Percentiles rank a stretch among this genome's conserved stretches.
Evolutionary conservation across 371 early-diverging fungal species (phyloP).

Genomic region (Haplosporangium sp.): DNA sequence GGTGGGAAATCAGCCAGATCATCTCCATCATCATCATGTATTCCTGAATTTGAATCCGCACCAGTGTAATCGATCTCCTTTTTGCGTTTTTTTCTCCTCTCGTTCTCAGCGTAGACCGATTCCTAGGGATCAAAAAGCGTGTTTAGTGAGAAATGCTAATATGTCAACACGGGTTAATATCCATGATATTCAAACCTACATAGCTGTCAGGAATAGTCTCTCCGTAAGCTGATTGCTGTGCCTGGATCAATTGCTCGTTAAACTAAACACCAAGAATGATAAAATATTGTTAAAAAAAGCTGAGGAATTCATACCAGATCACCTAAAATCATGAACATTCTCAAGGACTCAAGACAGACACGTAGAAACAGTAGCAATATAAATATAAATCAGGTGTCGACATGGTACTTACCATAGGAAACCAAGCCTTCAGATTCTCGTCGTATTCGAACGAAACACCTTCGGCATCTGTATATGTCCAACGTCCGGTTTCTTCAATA

Average conservation of each 20-base stretch:
- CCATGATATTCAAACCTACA: conserved; percentile 37
- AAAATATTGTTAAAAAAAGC: neutral
- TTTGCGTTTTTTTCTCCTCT: conserved; percentile 39
- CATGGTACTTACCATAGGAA: conserved; percentile 78
- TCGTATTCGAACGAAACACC: conserved; percentile 89
- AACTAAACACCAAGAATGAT: conserved; percentile 59
- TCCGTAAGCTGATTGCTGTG: conserved; percentile 87
- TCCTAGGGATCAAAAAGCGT: conserved; percentile 14
- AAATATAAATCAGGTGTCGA: neutral
- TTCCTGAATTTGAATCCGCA: neutral
- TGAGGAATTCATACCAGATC: neutral
- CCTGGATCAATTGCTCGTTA: conserved; percentile 77
- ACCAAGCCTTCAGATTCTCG: conserved; percentile 85
- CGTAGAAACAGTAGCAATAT: neutral
- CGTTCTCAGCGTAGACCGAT: conserved; percentile 42
- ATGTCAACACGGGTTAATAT: too few relatives aligned
- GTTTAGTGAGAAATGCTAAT: neutral
- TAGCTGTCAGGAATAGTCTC: conserved; percentile 68
- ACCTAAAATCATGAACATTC: neutral
- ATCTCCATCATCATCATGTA: neutral
- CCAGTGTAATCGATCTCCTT: conserved; percentile 23
- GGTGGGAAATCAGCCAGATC: conserved; percentile 11
- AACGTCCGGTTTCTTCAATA: conserved; percentile 77
- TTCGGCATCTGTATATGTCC: conserved; percentile 80
- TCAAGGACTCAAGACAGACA: neutral